These are phyloP conservation scores for Capsicum baccatum DNA, from an alignment of 257 asterid genomes.

Conservation along the genomic window DNA sequence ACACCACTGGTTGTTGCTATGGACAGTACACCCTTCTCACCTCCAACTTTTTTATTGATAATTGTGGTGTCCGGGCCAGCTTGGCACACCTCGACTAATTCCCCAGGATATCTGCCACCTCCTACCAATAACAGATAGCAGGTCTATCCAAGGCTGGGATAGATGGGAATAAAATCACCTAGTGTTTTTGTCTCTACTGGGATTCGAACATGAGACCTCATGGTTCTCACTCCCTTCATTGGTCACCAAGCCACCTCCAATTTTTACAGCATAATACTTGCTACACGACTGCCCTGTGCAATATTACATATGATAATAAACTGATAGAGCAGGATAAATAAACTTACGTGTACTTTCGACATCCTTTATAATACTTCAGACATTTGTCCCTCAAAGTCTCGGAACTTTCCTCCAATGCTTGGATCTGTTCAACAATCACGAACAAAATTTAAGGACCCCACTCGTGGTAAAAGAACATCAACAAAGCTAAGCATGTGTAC, in stretches of 20 bases:
- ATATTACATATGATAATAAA: conserved; percentile 23
- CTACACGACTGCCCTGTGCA: not conserved
- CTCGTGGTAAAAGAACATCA: conserved; percentile 20
- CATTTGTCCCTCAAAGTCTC: conserved; percentile 82
- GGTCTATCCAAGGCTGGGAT: no score
- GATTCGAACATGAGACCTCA: no score
- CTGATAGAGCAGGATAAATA: conserved; percentile 21
- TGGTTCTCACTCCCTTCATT: no score
- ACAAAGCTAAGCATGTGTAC: not conserved
- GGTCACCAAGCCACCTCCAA: no score
- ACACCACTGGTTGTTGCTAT: not conserved
- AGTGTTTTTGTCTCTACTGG: no score
- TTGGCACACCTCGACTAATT: no score
- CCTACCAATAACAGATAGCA: no score
- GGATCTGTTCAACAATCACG: conserved; percentile 70
- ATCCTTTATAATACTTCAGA: conserved; percentile 88
- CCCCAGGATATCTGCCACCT: no score
- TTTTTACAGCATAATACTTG: conserved; percentile 9
- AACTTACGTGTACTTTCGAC: conserved; percentile 90
- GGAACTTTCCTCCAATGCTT: conserved; percentile 86
- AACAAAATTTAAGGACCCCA: conserved; percentile 38
- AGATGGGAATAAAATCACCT: no score
- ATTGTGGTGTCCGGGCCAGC: no score
- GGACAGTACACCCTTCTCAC: conserved; percentile 12
- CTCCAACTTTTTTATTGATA: not conserved